Evolutionary conservation across 139 green algal species (phyloP).

Genomic region (Dunaliella primolecta): DNA sequence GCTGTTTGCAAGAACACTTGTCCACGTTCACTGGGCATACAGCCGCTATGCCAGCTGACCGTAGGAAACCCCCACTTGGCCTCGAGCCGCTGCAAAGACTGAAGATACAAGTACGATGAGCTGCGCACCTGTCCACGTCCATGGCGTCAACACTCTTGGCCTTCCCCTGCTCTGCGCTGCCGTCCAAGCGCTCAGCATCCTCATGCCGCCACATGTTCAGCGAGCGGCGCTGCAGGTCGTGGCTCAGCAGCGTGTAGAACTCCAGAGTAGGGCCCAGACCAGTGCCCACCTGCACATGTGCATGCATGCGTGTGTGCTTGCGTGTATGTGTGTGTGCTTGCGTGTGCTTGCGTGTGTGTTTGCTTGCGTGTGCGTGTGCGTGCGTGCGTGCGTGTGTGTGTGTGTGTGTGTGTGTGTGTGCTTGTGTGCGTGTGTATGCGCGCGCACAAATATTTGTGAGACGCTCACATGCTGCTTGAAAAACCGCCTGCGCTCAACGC

Average conservation of each 20-base stretch:
- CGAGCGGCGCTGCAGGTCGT: constrained; percentile 79
- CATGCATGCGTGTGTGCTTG: neutral
- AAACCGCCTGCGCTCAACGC: too few species aligned
- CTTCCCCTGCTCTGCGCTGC: constrained; percentile 7
- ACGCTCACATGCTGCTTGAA: too few species aligned
- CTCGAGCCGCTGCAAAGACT: too few species aligned
- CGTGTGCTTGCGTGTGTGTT: neutral
- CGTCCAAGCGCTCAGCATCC: constrained; percentile 21
- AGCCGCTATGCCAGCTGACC: too few species aligned
- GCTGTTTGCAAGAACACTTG: too few species aligned
- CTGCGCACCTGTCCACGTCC: constrained; percentile 19
- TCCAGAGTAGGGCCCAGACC: constrained; percentile 95
- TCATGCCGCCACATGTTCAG: constrained; percentile 88
- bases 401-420: neutral
- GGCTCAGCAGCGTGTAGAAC: constrained; percentile 94
- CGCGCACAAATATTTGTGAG: too few species aligned
- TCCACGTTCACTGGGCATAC: too few species aligned
- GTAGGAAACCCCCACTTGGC: too few species aligned
- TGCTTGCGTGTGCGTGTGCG: neutral
- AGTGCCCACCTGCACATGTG: constrained; percentile 55
- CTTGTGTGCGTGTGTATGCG: neutral
- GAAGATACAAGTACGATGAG: too few species aligned
- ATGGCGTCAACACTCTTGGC: neutral
- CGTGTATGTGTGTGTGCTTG: neutral
- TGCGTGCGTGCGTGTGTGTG: neutral